Conservation (phyloP, 352 stramenopile species). For the Globisporangium splendens region DNA sequence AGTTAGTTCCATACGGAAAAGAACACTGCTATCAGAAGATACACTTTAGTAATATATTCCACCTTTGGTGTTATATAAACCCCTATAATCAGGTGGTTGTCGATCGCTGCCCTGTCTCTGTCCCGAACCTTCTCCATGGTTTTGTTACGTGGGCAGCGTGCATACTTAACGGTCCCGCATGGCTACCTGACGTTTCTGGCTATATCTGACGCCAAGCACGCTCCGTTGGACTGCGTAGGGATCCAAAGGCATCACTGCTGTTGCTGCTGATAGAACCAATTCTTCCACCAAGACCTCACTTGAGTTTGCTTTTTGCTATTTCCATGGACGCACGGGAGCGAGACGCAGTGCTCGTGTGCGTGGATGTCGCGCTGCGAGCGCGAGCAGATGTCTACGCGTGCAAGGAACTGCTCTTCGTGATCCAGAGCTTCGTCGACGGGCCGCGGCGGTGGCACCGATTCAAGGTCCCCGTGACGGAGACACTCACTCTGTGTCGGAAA, state of each 20-base stretch:
- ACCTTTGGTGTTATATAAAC: background rate
- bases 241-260: too few species aligned
- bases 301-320: background rate
- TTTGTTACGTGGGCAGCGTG: background rate
- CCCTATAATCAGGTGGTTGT: background rate
- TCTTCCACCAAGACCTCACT: background rate
- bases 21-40: too few species aligned
- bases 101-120: background rate
- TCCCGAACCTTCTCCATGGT: background rate
- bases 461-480: conserved; percentile 16
- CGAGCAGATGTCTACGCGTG: conserved; percentile 7
- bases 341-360: conserved; percentile 4
- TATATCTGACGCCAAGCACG: conserved; percentile 4
- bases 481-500: conserved; percentile 12
- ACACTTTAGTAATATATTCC: too few species aligned
- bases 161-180: conserved; percentile 7
- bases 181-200: conserved; percentile 4
- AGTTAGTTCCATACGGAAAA: too few species aligned
- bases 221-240: too few species aligned
- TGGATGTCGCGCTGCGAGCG: conserved; percentile 4
- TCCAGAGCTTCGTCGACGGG: conserved; percentile 12
- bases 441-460: conserved; percentile 10
- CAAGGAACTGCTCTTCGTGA: conserved; percentile 9
- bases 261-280: background rate
- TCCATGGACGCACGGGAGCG: background rate